Evolutionary conservation across 2,329 filamentous ascomycete genomes (phyloP).

Genomic region (Xylaria sp.): DNA sequence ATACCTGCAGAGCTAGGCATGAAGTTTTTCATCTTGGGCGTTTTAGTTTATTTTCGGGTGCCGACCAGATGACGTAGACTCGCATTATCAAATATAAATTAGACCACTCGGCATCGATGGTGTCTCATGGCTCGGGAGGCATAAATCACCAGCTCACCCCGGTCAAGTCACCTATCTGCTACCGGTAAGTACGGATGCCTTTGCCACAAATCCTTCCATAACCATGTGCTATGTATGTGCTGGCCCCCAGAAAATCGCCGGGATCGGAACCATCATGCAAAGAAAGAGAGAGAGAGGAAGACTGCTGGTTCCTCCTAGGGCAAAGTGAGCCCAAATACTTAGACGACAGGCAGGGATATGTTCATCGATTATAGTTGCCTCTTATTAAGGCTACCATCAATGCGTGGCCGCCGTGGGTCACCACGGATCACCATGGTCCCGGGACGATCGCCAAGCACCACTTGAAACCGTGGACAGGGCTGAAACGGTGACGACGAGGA

Average conservation of each 20-base stretch:
- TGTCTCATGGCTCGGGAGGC: slow-evolving; percentile 11
- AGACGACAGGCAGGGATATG: not conserved
- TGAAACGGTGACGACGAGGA: slow-evolving; percentile 43
- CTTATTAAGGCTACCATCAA: slow-evolving; percentile 18
- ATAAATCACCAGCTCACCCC: slow-evolving; percentile 21
- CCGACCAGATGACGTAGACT: slow-evolving; percentile 26
- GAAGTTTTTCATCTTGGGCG: not conserved
- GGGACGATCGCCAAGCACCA: slow-evolving; percentile 41
- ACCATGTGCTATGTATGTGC: slow-evolving; percentile 1
- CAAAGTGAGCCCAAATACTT: slow-evolving; percentile 6
- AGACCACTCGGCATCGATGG: not conserved
- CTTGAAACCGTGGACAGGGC: slow-evolving; percentile 43
- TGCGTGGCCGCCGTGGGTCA: slow-evolving; percentile 18
- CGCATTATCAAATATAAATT: not conserved
- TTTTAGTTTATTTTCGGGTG: slow-evolving; percentile 3
- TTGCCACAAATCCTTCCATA: slow-evolving; percentile 23
- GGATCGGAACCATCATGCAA: slow-evolving; percentile 24
- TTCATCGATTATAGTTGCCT: not conserved
- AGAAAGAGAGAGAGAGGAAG: not conserved
- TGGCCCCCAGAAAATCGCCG: slow-evolving; percentile 9
- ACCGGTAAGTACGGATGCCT: slow-evolving; percentile 6
- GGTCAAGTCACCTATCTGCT: slow-evolving; percentile 20
- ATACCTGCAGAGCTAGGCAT: slow-evolving; percentile 20
- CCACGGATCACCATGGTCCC: slow-evolving; percentile 43
- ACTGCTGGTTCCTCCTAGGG: not conserved